Conservation (phyloP, 129 eudicot genomes). For the Apium graveolens region DNA sequence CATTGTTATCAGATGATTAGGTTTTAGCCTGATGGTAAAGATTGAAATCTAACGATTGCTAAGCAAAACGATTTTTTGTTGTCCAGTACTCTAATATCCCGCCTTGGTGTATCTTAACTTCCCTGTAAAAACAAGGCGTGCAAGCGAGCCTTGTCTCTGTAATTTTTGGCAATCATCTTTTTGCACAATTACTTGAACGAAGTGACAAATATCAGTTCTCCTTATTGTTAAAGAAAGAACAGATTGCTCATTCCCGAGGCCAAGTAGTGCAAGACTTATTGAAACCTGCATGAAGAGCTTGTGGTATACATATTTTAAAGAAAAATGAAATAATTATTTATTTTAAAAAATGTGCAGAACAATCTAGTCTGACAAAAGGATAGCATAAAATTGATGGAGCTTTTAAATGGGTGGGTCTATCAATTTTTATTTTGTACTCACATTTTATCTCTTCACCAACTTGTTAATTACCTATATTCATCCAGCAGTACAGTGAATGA, state of each 20-base stretch:
- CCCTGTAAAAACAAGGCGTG: no score
- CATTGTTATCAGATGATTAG: neutral
- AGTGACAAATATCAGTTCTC: neutral
- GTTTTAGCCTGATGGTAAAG: neutral
- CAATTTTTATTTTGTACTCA: neutral
- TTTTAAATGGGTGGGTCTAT: neutral
- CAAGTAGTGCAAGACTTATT: neutral
- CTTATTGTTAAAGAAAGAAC: no score
- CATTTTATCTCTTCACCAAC: no score
- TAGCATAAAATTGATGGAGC: neutral
- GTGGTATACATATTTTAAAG: neutral
- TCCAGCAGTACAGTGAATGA: neutral
- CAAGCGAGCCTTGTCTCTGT: no score
- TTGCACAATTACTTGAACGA: no score
- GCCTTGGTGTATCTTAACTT: no score
- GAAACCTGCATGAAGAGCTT: neutral
- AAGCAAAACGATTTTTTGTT: neutral
- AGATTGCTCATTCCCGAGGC: neutral
- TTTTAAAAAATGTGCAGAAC: no score
- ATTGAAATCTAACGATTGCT: neutral
- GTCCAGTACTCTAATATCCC: neutral
- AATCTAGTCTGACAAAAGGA: neutral
- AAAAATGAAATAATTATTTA: no score
- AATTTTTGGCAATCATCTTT: no score
- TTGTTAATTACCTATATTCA: neutral